Percentiles rank a stretch among this genome's conserved stretches.
phyloP scores from a whole-genome alignment of 2,329 filamentous ascomycete genomes.

The Paecilomyces variotii region DNA sequence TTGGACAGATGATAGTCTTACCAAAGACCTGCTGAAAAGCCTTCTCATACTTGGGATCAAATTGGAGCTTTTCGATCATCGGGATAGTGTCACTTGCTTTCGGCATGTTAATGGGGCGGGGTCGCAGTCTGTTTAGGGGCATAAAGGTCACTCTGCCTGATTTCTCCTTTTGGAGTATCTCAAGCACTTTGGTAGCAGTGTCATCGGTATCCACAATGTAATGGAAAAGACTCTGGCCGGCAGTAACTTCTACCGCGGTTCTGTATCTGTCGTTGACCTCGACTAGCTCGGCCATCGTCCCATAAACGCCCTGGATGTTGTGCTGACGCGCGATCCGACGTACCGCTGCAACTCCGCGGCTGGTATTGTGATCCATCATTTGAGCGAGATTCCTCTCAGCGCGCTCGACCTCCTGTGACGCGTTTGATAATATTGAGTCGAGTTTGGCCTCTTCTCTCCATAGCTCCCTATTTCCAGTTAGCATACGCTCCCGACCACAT shows the following conservation, averaged over 20 bases:
- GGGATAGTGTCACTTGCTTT: constrained; percentile 81
- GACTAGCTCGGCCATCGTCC: constrained; percentile 87
- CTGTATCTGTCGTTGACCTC: constrained; percentile 78
- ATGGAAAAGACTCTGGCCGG: constrained; percentile 87
- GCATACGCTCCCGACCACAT: not conserved
- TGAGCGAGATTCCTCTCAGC: constrained; percentile 71
- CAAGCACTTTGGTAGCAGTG: constrained; percentile 74
- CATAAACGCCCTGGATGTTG: constrained; percentile 79
- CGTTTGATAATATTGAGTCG: constrained; percentile 66
- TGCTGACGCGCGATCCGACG: constrained; percentile 71
- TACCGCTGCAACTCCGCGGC: constrained; percentile 78
- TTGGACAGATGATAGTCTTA: constrained; percentile 88
- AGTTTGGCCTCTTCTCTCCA: constrained; percentile 86
- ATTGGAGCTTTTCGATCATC: constrained; percentile 76
- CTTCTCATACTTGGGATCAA: constrained; percentile 66
- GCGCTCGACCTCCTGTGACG: constrained; percentile 65
- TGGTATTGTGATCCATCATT: constrained; percentile 83
- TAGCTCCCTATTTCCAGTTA: constrained; percentile 45
- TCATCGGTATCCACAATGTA: constrained; percentile 90
- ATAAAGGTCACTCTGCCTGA: constrained; percentile 90
- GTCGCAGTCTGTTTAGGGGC: constrained; percentile 74
- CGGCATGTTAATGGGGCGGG: constrained; percentile 66
- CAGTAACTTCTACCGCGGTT: constrained; percentile 84
- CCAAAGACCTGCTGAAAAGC: constrained; percentile 95
- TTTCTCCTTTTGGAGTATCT: constrained; percentile 68